Percentiles rank a stretch among this genome's conserved stretches.
Conservation (phyloP, 164 flowering plant species). For the Amborella trichopoda region DNA sequence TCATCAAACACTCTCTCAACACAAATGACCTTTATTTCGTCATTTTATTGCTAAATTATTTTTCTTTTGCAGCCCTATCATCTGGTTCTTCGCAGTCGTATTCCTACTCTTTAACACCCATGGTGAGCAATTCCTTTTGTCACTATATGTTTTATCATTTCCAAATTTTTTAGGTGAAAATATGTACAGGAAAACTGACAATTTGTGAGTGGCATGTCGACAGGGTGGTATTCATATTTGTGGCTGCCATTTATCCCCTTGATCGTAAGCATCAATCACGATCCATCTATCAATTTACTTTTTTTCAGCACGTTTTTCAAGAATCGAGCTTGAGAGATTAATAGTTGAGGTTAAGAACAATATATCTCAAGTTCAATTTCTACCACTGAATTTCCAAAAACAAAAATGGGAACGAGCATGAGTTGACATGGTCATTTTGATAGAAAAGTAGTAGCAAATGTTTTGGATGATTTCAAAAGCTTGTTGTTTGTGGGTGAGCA, state of each 20-base stretch:
- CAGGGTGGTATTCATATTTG: conserved; percentile 3
- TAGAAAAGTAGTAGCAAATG: no score
- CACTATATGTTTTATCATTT: neutral
- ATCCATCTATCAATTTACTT: no score
- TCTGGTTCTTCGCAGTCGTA: neutral
- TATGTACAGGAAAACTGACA: no score
- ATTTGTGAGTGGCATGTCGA: neutral
- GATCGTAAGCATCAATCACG: neutral
- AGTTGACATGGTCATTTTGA: no score
- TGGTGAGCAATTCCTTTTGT: neutral
- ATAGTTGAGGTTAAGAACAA: no score
- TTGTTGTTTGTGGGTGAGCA: neutral
- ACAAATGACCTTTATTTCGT: neutral
- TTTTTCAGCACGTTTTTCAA: no score
- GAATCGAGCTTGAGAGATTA: no score
- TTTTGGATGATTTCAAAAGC: no score
- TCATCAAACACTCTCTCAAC: no score
- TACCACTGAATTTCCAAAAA: no score
- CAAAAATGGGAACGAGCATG: no score
- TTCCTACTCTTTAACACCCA: neutral
- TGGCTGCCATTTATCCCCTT: conserved; percentile 1
- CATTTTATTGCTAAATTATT: neutral
- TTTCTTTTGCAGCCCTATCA: neutral
- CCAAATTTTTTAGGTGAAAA: neutral
- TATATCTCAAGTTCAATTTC: no score